Conservation (phyloP, 1,284 basidiomycete species). For the Pseudozyma hubeiensis region DNA sequence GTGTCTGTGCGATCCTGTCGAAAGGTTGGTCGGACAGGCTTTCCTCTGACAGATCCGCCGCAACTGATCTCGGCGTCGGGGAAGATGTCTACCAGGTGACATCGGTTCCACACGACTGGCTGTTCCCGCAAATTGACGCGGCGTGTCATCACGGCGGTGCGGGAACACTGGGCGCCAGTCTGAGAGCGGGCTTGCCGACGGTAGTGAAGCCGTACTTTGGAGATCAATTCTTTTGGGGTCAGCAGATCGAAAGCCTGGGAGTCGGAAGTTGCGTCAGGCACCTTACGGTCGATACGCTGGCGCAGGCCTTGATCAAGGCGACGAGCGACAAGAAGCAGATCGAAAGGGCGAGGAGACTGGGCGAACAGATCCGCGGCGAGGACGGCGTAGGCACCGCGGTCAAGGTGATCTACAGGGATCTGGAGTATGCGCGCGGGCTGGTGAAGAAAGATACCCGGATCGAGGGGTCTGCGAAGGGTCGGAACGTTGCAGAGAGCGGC, state of each 20-base stretch:
- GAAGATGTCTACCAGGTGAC: conserved; percentile 79
- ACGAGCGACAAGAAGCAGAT: conserved; percentile 90
- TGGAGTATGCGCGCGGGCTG: conserved; percentile 62
- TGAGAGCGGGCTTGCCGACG: conserved; percentile 91
- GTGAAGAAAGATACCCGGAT: conserved; percentile 46
- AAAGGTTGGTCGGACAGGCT: conserved; percentile 96
- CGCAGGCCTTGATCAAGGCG: conserved; percentile 81
- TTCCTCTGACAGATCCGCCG: conserved; percentile 43
- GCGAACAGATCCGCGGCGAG: conserved; percentile 73
- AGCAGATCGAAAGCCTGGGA: conserved; percentile 86
- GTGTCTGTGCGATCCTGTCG: conserved; percentile 89
- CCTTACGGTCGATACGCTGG: conserved; percentile 80
- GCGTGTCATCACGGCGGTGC: conserved; percentile 97
- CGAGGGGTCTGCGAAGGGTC: not conserved
- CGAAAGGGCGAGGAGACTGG: conserved; percentile 78
- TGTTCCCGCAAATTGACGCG: conserved; percentile 91
- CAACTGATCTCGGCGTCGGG: conserved; percentile 75
- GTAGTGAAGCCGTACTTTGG: conserved; percentile 98
- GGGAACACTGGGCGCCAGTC: conserved; percentile 91
- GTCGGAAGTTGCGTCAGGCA: conserved; percentile 87
- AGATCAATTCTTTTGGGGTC: conserved; percentile 96
- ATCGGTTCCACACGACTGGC: conserved; percentile 95
- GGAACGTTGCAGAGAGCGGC: too few relatives aligned
- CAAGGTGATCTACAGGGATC: conserved; percentile 62
- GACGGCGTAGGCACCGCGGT: conserved; percentile 67